Base-by-base conservation (phyloP, 495 filamentous ascomycete species). In the Tuber brumale region DNA sequence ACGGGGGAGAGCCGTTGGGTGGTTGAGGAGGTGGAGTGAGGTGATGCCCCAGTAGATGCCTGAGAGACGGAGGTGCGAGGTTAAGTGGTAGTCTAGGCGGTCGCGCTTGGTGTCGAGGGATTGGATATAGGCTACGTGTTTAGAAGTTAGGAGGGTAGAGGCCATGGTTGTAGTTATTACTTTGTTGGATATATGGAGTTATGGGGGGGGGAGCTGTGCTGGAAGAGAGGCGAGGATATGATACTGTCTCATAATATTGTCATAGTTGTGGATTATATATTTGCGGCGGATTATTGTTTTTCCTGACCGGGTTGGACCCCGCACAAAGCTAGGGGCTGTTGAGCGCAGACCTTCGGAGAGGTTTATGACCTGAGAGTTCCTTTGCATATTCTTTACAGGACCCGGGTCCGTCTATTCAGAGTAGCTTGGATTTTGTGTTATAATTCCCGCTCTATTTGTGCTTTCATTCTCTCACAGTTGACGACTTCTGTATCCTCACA, bases 41-140 rank as follows among this genome's bases (percentile, higher is more conserved):
- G 90, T 95, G 74, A 99, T 86, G 41, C 96, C 95, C 95, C 95
- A 99, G 85, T 99, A 99, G 48, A 98, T 88, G 45, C 95, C 95
- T 83, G 94, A 97, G 45, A 98, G 86, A 70, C 95, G 93, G 73
- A 99, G 89, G 82, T 99, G 95, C 84, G 97, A 94, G 9, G 96
- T 98, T 79, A 97, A 88, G 91, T 94, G 97, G 85, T 98, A 98
- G 83, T 97, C 94, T 76, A 97, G 89, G 83, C 97, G 93, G 85
- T 97, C 94, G 85, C 91, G 93, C 78, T 92, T 88, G 72, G 90
- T 94, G 84, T 99, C 94, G 76, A 99, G 87, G 79, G 91, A 93
- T 85, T 97, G 91, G 77, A 99, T 97, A 83, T 98, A 99, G 80
- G 91, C 87, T 80, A 98, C 93, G 85, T 99, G 95, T 76, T 92